Conservation (phyloP, 306 rosid genomes). For the Dryas drummondii region DNA sequence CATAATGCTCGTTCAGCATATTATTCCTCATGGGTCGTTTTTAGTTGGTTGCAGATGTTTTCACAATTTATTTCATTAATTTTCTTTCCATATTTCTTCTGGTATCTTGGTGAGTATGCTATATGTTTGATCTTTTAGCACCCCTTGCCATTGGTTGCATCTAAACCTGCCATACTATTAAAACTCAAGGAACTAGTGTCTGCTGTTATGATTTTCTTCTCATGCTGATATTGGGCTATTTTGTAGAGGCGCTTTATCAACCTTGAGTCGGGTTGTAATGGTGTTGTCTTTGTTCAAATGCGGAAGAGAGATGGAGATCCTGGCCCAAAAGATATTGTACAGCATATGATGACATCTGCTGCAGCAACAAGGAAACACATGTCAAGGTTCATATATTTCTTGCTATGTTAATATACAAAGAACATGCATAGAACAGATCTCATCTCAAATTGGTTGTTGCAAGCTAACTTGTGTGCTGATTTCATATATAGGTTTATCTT, state of each 20-base stretch:
- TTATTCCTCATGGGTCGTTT: background rate
- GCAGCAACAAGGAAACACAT: conserved; percentile 83
- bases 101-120: background rate
- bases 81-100: background rate
- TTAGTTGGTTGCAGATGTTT: background rate
- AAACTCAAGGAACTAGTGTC: background rate
- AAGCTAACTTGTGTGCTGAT: conserved; percentile 4
- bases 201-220: conserved; percentile 5
- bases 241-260: conserved; percentile 69
- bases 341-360: conserved; percentile 70
- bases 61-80: background rate
- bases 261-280: conserved; percentile 91
- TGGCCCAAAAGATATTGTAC: conserved; percentile 72
- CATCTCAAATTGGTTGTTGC: conserved; percentile 17
- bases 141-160: conserved; percentile 5
- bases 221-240: conserved; percentile 20
- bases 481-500: conserved; percentile 70
- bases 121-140: background rate
- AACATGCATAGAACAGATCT: conserved; percentile 18
- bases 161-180: background rate
- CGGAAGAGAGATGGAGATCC: conserved; percentile 64
- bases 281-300: conserved; percentile 91
- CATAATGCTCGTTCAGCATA: background rate
- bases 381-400: conserved; percentile 61
- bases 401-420: conserved; percentile 14